A percentile compares a stretch with the other conserved stretches of the same genome.
Conservation (phyloP, 352 stramenopile species). For the Phytophthora sojae region DNA sequence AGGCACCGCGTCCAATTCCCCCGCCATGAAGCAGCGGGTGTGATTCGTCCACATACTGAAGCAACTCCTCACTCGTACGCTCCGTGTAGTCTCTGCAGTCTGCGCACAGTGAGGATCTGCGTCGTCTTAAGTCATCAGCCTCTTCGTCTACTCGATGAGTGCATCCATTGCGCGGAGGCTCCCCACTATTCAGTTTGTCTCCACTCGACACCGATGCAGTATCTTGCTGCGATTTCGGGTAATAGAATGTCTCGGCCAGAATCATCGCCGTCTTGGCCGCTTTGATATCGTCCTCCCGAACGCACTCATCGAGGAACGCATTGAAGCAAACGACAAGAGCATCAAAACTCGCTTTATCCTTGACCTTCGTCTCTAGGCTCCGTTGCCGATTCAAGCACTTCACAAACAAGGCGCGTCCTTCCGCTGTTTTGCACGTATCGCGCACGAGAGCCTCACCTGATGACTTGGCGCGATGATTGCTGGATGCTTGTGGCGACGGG, state of each 20-base stretch:
- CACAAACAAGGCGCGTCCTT: constrained; percentile 77
- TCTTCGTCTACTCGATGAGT: constrained; percentile 13
- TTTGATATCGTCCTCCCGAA: constrained; percentile 83
- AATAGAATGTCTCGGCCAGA: constrained; percentile 85
- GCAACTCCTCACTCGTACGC: constrained; percentile 42
- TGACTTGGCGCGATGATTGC: constrained; percentile 15
- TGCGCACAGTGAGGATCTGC: constrained; percentile 26
- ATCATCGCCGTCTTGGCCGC: constrained; percentile 91
- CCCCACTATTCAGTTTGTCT: neutral
- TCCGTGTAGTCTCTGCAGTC: constrained; percentile 40
- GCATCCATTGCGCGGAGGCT: constrained; percentile 14
- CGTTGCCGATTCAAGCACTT: constrained; percentile 85
- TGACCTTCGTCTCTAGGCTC: constrained; percentile 80
- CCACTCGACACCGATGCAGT: neutral
- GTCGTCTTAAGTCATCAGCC: constrained; percentile 14
- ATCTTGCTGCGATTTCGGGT: constrained; percentile 27
- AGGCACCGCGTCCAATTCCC: constrained; percentile 52
- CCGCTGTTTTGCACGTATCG: constrained; percentile 43
- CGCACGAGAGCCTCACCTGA: constrained; percentile 29
- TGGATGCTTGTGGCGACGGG: constrained; percentile 17
- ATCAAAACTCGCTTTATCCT: constrained; percentile 65
- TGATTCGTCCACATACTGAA: constrained; percentile 39
- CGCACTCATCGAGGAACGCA: constrained; percentile 77
- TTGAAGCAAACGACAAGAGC: constrained; percentile 73
- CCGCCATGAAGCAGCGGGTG: constrained; percentile 46